Percentiles rank a stretch among this genome's conserved stretches.
These are phyloP conservation scores for Zygoascus flipseniorum DNA, from an alignment of 805 yeast species.

Conservation along the genomic window DNA sequence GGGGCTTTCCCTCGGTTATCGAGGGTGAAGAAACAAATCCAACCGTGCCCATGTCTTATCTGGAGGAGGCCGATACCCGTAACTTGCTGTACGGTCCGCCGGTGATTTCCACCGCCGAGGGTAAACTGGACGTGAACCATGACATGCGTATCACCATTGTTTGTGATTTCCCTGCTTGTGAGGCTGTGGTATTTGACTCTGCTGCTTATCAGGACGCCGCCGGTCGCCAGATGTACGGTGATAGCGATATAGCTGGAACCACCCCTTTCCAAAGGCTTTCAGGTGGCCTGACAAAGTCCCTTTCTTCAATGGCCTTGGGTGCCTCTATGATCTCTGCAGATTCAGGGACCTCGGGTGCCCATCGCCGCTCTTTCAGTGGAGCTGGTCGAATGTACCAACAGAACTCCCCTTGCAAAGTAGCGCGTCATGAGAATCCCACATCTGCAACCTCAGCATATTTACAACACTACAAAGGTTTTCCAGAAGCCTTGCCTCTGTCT, in stretches of 20 bases:
- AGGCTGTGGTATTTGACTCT: conserved; percentile 13
- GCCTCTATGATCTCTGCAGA: background rate
- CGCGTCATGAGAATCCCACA: background rate
- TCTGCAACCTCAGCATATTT: conserved; percentile 1
- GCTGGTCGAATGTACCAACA: background rate
- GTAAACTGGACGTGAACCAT: conserved; percentile 8
- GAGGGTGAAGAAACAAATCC: conserved; percentile 6
- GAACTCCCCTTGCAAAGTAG: background rate
- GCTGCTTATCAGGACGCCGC: background rate
- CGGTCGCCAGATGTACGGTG: background rate
- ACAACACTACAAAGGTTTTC: background rate
- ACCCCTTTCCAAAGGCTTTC: background rate
- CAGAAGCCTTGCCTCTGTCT: conserved; percentile 6
- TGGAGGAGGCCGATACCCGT: conserved; percentile 19
- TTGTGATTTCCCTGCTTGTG: conserved; percentile 10
- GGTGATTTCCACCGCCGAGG: conserved; percentile 3
- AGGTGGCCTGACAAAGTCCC: background rate
- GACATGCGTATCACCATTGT: conserved; percentile 16
- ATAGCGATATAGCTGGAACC: background rate
- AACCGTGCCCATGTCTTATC: conserved; percentile 14
- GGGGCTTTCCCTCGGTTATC: conserved; percentile 1
- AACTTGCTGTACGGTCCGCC: conserved; percentile 18
- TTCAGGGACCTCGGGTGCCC: background rate
- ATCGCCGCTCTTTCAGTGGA: background rate
- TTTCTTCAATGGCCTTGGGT: background rate